Base-by-base conservation (phyloP, 352 stramenopile species). In the Aphanomyces stellatus region DNA sequence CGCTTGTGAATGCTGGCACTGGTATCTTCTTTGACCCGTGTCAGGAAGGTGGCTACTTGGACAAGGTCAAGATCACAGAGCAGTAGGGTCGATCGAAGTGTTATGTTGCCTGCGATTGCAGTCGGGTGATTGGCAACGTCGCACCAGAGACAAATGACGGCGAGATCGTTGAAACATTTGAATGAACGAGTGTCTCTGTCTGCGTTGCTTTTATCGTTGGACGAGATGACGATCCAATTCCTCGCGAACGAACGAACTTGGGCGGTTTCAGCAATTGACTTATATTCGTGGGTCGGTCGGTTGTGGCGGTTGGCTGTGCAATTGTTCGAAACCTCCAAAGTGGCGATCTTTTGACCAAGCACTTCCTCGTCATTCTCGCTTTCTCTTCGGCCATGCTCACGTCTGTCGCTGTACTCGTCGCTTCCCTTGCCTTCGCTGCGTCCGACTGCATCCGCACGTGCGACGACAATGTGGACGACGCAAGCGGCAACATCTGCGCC, bases 171-270 rank as follows among this genome's bases (percentile, higher is more conserved):
- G n/a, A n/a, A n/a, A n/a, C n/a, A n/a, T n/a, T n/a, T n/a, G n/a
- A n/a, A n/a, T n/a, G n/a, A n/a, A n/a, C n/a, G n/a, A n/a, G n/a
- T n/a, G n/a, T n/a, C n/a, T n/a, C n/a, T n/a, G n/a, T n/a, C n/a
- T n/a, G n/a, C n/a, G n/a, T n/a, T n/a, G n/a, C n/a, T n/a, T n/a
- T n/a, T n/a, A n/a, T n/a, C n/a, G n/a, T n/a, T n/a, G n/a, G n/a
- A n/a, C n/a, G n/a, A n/a, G n/a, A n/a, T n/a, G n/a, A n/a, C n/a
- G 72, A 33, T 93, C 86, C 53, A 97, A 72, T 73, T 99, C 95
- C 30, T 88, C 79, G 19, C 94, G 88, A 40, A 99, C 74, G 94
- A 94, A 99, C 69, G n/a, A n/a, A 78, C 76, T 70, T 98, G 91
- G 4, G 96, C n/a, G n/a, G n/a, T n/a, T n/a, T n/a, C n/a, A n/a